Evolutionary conservation across 129 eudicot genomes (phyloP).

Genomic region (Artemisia argyi): DNA sequence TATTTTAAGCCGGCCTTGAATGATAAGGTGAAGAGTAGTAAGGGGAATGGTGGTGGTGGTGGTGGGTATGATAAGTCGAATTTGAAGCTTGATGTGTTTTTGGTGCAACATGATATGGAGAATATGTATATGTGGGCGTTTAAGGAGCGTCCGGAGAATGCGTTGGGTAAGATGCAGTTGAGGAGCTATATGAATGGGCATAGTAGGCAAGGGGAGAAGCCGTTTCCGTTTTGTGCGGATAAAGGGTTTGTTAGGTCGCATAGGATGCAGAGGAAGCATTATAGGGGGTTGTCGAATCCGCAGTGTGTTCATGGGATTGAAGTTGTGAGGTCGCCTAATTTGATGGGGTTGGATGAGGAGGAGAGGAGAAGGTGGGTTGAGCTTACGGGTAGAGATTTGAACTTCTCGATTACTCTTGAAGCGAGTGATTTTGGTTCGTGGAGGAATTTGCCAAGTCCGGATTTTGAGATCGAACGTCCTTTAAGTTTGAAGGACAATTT

Average conservation of each 20-base stretch:
- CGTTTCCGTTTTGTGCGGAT: conserved; percentile 73
- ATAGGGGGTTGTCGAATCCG: conserved; percentile 78
- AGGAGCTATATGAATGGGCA: conserved; percentile 85
- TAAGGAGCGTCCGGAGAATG: conserved; percentile 81
- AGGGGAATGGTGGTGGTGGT: conserved; percentile 37
- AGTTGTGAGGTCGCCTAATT: conserved; percentile 59
- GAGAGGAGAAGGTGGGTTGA: conserved; percentile 76
- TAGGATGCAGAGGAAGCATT: conserved; percentile 81
- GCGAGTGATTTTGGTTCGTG: conserved; percentile 73
- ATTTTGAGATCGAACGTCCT: conserved; percentile 69
- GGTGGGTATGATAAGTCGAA: conserved; percentile 50
- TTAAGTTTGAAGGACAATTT: conserved; percentile 38
- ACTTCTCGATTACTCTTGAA: conserved; percentile 59
- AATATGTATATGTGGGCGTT: conserved; percentile 92
- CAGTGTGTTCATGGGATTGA: conserved; percentile 91
- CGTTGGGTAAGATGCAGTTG: conserved; percentile 85
- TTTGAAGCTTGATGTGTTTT: conserved; percentile 62
- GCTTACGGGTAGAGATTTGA: conserved; percentile 71
- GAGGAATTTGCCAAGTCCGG: conserved; percentile 72
- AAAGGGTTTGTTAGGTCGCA: conserved; percentile 83
- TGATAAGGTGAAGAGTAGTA: conserved; percentile 45
- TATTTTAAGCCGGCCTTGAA: conserved; percentile 78
- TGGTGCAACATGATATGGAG: conserved; percentile 94
- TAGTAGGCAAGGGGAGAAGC: conserved; percentile 67
- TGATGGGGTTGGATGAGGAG: conserved; percentile 62